Evolutionary conservation across 805 yeast species (phyloP).

Genomic region (Monosporozyma siamensis): DNA sequence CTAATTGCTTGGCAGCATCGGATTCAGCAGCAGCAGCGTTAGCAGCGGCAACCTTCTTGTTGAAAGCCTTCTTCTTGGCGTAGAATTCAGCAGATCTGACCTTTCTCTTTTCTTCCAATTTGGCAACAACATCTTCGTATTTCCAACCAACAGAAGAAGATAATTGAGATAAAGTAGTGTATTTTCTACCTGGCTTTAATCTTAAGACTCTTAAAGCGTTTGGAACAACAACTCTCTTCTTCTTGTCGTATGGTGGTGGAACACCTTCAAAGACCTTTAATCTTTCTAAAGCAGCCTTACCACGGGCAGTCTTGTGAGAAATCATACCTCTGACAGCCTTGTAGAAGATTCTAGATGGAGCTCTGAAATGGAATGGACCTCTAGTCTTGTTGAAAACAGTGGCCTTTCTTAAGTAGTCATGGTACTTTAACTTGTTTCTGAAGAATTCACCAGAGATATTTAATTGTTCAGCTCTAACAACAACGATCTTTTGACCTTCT

Average conservation of each 20-base stretch:
- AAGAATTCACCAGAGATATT: constrained; percentile 99
- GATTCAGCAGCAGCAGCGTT: constrained; percentile 79
- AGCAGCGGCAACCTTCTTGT: constrained; percentile 86
- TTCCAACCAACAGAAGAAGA: constrained; percentile 98
- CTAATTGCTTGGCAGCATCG: constrained; percentile 86
- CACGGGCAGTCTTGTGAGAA: constrained; percentile 99
- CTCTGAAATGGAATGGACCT: constrained; percentile 99
- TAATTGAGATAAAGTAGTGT: constrained; percentile 96
- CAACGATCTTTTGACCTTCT: constrained; percentile 95
- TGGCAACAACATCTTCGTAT: constrained; percentile 95
- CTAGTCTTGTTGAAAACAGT: constrained; percentile 97
- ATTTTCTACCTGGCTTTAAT: constrained; percentile 99
- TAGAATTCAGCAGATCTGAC: constrained; percentile 98
- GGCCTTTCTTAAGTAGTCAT: constrained; percentile 98
- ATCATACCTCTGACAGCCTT: constrained; percentile 99
- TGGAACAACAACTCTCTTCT: constrained; percentile 99
- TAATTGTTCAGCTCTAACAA: constrained; percentile 95
- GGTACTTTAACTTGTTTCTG: constrained; percentile 99
- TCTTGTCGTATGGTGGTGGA: constrained; percentile 99
- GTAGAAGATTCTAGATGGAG: constrained; percentile 99
- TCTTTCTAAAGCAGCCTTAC: constrained; percentile 99
- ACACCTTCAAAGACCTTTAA: constrained; percentile 99
- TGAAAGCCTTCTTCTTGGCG: constrained; percentile 95
- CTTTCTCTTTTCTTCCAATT: constrained; percentile 99
- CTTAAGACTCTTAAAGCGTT: constrained; percentile 98